These are phyloP conservation scores for Thelephora ganbajun DNA, from an alignment of 768 basidiomycete genomes.

Conservation along the genomic window DNA sequence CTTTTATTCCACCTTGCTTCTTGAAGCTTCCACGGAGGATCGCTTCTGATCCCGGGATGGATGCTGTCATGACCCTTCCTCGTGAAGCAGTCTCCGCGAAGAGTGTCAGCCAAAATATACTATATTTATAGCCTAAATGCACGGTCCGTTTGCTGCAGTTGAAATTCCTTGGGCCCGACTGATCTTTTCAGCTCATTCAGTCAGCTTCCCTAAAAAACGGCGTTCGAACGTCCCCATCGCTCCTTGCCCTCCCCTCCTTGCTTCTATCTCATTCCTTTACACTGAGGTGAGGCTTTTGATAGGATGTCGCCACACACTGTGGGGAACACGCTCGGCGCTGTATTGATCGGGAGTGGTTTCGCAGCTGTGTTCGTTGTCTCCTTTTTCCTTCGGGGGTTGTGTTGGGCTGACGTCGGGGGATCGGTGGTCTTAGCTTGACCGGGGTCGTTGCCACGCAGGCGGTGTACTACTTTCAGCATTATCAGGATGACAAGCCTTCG, in stretches of 20 bases:
- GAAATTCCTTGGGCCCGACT: neutral
- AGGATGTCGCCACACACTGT: neutral
- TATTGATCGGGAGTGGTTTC: neutral
- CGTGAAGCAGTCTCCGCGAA: too few relatives aligned
- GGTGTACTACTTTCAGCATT: constrained; percentile 12
- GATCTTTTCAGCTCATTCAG: neutral
- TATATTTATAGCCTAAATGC: too few relatives aligned
- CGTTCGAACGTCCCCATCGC: neutral
- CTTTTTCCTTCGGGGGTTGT: neutral
- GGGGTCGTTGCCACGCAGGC: constrained; percentile 15
- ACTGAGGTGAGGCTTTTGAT: neutral
- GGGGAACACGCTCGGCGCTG: neutral
- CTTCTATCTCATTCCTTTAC: neutral
- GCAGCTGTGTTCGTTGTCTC: neutral
- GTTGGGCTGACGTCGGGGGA: too few relatives aligned
- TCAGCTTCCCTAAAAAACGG: neutral
- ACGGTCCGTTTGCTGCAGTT: neutral
- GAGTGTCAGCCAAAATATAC: too few relatives aligned
- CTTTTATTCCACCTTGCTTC: too few relatives aligned
- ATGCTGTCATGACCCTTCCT: too few relatives aligned
- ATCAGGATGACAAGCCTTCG: constrained; percentile 7
- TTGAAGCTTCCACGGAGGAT: too few relatives aligned
- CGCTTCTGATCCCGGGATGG: too few relatives aligned
- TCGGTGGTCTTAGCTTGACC: constrained; percentile 7
- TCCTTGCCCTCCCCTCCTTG: neutral